Conservation (phyloP, 2,329 filamentous ascomycete genomes). For the Chaetothyriales sp. region DNA sequence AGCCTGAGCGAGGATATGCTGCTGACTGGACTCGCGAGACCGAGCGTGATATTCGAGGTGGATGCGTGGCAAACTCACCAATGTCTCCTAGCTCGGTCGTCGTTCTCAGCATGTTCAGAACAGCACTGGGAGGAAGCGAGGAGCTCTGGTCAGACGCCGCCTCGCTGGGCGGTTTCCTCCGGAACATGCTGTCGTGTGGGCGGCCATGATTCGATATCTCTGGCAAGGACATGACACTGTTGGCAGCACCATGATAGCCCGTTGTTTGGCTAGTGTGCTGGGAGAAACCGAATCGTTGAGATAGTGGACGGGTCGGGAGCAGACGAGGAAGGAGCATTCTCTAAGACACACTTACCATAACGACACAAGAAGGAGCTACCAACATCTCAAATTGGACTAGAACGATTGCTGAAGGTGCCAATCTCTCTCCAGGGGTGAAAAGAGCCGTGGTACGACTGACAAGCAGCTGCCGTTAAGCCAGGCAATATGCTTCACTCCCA, state of each 20-base stretch:
- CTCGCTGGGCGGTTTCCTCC: constrained; percentile 3
- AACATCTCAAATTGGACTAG: neutral
- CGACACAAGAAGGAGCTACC: neutral
- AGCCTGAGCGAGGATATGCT: constrained; percentile 10
- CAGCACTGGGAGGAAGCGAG: constrained; percentile 32
- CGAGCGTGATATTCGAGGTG: constrained; percentile 25
- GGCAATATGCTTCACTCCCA: neutral
- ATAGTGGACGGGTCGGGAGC: neutral
- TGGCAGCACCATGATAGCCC: constrained; percentile 1
- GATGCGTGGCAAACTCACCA: constrained; percentile 45
- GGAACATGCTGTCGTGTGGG: constrained; percentile 4
- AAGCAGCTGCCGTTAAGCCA: neutral
- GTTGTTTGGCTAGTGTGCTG: neutral
- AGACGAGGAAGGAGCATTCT: neutral
- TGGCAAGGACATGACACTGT: constrained; percentile 12
- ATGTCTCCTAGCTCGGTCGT: constrained; percentile 55
- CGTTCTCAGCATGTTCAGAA: constrained; percentile 53
- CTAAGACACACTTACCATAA: neutral
- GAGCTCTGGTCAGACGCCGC: constrained; percentile 1
- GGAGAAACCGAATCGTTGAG: neutral
- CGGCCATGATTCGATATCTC: constrained; percentile 13
- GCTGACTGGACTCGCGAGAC: constrained; percentile 15
- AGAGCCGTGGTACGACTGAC: neutral
- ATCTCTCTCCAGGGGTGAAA: neutral
- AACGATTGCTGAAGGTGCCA: neutral